phyloP scores from a whole-genome alignment of 352 stramenopile species.

The Salisapilia sapeloensis region DNA sequence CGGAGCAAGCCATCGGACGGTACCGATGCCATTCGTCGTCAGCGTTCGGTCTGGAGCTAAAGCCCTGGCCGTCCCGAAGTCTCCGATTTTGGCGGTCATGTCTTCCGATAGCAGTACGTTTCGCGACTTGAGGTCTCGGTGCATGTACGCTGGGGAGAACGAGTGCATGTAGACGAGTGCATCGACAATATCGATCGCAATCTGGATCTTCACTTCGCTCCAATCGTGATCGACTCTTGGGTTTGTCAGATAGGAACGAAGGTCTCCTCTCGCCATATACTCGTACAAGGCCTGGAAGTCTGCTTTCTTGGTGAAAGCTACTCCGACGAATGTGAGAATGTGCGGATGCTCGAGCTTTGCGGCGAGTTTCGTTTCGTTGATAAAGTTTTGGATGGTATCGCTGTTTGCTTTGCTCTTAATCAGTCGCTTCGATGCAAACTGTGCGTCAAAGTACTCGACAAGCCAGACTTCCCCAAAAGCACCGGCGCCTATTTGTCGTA shows the following conservation, averaged over 20 bases:
- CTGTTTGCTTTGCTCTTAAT: constrained; percentile 2
- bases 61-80: constrained; percentile 10
- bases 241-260: constrained; percentile 1
- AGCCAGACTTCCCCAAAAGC: constrained; percentile 3
- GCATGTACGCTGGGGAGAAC: constrained; percentile 17
- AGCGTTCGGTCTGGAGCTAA: constrained; percentile 3
- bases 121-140: constrained; percentile 21
- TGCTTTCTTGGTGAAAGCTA: constrained; percentile 1
- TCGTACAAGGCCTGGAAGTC: constrained; percentile 3
- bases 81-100: constrained; percentile 9
- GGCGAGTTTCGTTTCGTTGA: constrained; percentile 6
- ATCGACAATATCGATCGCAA: constrained; percentile 25
- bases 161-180: constrained; percentile 29
- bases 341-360: constrained; percentile 3
- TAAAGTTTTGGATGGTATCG: constrained; percentile 5
- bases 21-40: constrained; percentile 6
- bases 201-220: constrained; percentile 17
- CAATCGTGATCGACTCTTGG: not conserved
- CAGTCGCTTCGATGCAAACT: constrained; percentile 6
- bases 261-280: constrained; percentile 4
- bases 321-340: constrained; percentile 6
- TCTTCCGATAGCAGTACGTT: constrained; percentile 19
- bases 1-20: constrained; percentile 16
- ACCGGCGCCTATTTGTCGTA: constrained; percentile 8
- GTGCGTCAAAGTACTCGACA: constrained; percentile 2